A percentile compares a stretch with the other conserved stretches of the same genome.
Evolutionary conservation across 2,329 filamentous ascomycete species (phyloP).

Genomic region (Zymoseptoria ardabiliae): DNA sequence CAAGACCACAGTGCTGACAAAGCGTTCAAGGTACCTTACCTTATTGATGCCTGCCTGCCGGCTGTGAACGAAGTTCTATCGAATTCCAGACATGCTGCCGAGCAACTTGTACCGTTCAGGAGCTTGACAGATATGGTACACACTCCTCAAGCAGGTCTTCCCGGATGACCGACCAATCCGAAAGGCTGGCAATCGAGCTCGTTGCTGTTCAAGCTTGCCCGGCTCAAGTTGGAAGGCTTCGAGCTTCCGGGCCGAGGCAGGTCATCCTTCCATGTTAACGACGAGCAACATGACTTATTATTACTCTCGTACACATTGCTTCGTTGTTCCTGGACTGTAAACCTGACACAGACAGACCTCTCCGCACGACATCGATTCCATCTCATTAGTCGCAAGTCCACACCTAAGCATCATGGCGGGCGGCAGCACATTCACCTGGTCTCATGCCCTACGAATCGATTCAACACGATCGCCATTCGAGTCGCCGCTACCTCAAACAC

Average conservation of each 20-base stretch:
- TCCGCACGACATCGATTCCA: not conserved
- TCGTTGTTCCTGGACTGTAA: not conserved
- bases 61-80: no score
- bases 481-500: slow-evolving; percentile 25
- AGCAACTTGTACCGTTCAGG: no score
- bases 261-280: not conserved
- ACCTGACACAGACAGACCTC: not conserved
- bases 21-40: not conserved
- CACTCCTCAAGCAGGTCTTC: no score
- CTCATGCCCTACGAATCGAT: slow-evolving; percentile 25
- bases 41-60: no score
- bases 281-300: not conserved
- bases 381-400: not conserved
- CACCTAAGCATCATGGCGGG: slow-evolving; percentile 18
- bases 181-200: not conserved
- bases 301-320: not conserved
- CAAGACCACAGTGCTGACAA: not conserved
- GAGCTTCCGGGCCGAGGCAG: not conserved
- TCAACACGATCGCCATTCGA: slow-evolving; percentile 27
- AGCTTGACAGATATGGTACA: no score
- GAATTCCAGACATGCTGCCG: no score
- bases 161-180: not conserved
- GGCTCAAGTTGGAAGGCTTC: not conserved
- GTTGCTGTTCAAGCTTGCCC: not conserved
- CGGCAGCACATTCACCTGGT: slow-evolving; percentile 28